Base-by-base conservation (phyloP, 2,329 filamentous ascomycete genomes). In the Trichoderma gracile region DNA sequence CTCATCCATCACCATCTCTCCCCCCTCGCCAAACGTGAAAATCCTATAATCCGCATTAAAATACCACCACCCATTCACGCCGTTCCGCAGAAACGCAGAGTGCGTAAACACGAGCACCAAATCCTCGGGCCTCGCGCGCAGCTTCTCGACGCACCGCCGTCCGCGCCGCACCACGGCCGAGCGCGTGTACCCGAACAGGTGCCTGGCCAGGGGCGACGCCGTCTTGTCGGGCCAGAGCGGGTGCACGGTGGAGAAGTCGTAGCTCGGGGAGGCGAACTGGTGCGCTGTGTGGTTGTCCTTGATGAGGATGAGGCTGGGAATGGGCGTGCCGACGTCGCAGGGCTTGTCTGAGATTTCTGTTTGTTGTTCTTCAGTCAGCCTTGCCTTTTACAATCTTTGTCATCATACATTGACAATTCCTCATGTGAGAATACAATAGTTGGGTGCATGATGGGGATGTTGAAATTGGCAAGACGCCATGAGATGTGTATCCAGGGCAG, bases 31-130 rank as follows among this genome's bases (percentile, higher is more conserved):
- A 68, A 86, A 86, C 19, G 84, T 80, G 69, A 89, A 89, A 33
- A 89, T 77, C 14, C 87, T 81, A 73, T 86, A 90, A 69, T 90
- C 87, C 12, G 83, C 84, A 67, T 89, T 89, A 71, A 82, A 83
- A 69, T 79, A 86, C 77, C 78, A 83, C 68, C 77, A 78, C 2
- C 85, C 82, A 9, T 79, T 81, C 8, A 89, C 81, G 9, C 81
- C 85, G 3, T 79, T 73, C n/a, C 86, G 77, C 67, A 90, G 69
- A 72, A 89, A 90, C 0, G 82, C 86, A 2, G 87, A 86, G 74
- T 90, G 87, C 1, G 84, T 84, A 4, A 90, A 86, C 0, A 90
- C 86, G 10, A 87, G 79, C 61, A 90, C 80, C 58, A 87, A 78
- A 68, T 85, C 84, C 74, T 90, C 87, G 0, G 82, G 81, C 0